Conservation (phyloP, 2,329 filamentous ascomycete species). For the Tolypocladium album region DNA sequence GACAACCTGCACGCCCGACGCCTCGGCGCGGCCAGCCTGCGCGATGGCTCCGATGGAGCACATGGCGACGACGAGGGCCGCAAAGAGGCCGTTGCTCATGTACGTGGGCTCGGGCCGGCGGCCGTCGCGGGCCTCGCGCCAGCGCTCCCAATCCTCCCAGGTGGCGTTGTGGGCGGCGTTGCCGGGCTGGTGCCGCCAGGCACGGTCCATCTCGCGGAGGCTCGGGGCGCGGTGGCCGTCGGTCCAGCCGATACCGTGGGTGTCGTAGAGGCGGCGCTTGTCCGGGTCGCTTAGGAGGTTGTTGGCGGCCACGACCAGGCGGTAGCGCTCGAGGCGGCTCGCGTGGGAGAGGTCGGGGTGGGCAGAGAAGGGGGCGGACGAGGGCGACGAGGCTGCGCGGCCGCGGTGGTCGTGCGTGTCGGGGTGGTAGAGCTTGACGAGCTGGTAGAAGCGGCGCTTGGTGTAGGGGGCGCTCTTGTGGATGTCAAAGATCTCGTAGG, state of each 20-base stretch:
- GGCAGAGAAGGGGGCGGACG: not conserved
- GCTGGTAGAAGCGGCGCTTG: conserved; percentile 75
- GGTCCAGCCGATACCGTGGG: conserved; percentile 72
- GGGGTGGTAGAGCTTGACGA: conserved; percentile 94
- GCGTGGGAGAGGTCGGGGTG: conserved; percentile 31
- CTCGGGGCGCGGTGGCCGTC: conserved; percentile 42
- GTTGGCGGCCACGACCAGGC: conserved; percentile 78
- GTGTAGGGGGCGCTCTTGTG: conserved; percentile 56
- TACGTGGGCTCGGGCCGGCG: conserved; percentile 41
- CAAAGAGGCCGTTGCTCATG: conserved; percentile 73
- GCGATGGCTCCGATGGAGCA: conserved; percentile 59
- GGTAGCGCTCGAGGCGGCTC: conserved; percentile 76
- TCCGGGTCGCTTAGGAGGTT: conserved; percentile 72
- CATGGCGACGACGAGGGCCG: conserved; percentile 54
- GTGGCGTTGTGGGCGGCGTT: conserved; percentile 65
- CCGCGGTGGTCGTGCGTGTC: conserved; percentile 43
- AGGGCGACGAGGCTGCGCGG: not conserved
- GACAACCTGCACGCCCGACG: conserved; percentile 49
- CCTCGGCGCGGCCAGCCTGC: conserved; percentile 60
- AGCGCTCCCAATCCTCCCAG: conserved; percentile 95
- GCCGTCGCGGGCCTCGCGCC: conserved; percentile 47
- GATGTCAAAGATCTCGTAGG: conserved; percentile 76
- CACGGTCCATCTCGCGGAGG: conserved; percentile 28
- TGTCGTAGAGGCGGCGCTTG: conserved; percentile 74
- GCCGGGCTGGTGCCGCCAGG: conserved; percentile 37